Base-by-base conservation (phyloP, 1,284 basidiomycete species). In the Austroboletus novae-zelandiae region DNA sequence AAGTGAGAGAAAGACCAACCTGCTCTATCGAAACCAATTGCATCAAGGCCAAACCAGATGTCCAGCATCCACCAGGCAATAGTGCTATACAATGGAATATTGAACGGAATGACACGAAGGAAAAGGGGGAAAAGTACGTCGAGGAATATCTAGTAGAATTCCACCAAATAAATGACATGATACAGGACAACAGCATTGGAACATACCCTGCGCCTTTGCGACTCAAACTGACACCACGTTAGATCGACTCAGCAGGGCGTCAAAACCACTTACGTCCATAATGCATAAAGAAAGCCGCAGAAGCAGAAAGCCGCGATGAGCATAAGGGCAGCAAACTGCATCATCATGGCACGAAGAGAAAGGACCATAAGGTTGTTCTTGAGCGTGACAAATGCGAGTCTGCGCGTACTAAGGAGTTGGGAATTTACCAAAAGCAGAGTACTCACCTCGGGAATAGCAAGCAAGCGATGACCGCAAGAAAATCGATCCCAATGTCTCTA, bases 21-120 rank as follows among this genome's bases (percentile, higher is more conserved):
- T 34, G 91, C 80, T 64, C 75, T 75, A 55, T 90, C 80, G 60
- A 95, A 94, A 5, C 91, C 91, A 48, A 78, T 84, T 0, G 91
- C 90, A 64, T 95, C 93, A 11, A 94, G 76, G n/a, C 91, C 91
- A 61, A 94, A 94, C 80, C 84, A 92, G 3, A 92, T 69, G 62
- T 92, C 88, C 32, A 92, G 77, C 91, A 94, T 91, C 85, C 90
- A 91, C 91, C 90, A 94, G 0, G 85, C 78, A 36, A 92, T 89
- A n/a, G 78, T 77, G 27, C 84, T 87, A 34, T 40, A 53, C 29
- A 55, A 50, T 50, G 51, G 53, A n/a, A 53, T 42, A 18, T 39
- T 49, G 23, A 50, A 32, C 9, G 18, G 2, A 14, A 48, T 10
- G n/a, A 8, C 37, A 41, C 27, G 4, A 47, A 43, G 48, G 5